These are phyloP conservation scores for Eimeria mitis DNA, from an alignment of 169 alveolate genomes.

Conservation along the genomic window DNA sequence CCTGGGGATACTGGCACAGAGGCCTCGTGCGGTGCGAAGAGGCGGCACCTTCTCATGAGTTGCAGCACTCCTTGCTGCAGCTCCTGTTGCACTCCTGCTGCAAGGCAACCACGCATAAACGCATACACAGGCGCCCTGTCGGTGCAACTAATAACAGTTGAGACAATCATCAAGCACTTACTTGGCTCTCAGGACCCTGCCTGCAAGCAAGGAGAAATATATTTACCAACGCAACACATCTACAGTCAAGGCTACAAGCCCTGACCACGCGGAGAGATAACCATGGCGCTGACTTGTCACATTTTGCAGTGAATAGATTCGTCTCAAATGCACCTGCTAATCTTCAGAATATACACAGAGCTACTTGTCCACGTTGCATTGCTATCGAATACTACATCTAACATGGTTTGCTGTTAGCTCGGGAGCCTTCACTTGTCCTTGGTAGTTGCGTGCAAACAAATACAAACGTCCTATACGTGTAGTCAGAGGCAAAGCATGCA, in stretches of 20 bases:
- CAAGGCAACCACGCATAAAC: not conserved
- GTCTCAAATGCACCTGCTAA: not conserved
- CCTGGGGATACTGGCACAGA: not conserved
- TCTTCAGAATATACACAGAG: not conserved
- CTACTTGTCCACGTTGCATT: not conserved
- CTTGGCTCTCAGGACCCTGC: not conserved
- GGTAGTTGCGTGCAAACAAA: no score
- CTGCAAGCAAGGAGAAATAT: not conserved
- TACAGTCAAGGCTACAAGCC: not conserved
- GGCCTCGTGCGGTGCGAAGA: no score
- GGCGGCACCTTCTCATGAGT: not conserved
- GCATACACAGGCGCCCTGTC: not conserved
- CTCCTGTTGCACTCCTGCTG: not conserved
- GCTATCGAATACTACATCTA: not conserved
- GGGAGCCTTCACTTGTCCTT: no score
- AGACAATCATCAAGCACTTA: not conserved
- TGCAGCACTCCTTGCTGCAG: not conserved
- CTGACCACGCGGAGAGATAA: not conserved
- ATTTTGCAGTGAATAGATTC: not conserved
- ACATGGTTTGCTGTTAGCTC: no score
- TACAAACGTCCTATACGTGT: no score
- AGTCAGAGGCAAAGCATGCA: no score
- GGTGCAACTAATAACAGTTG: not conserved
- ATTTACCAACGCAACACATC: not conserved
- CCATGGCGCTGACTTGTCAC: not conserved